These are phyloP conservation scores for Sporopachydermia lactativora DNA, from an alignment of 805 yeast species.

Conservation along the genomic window DNA sequence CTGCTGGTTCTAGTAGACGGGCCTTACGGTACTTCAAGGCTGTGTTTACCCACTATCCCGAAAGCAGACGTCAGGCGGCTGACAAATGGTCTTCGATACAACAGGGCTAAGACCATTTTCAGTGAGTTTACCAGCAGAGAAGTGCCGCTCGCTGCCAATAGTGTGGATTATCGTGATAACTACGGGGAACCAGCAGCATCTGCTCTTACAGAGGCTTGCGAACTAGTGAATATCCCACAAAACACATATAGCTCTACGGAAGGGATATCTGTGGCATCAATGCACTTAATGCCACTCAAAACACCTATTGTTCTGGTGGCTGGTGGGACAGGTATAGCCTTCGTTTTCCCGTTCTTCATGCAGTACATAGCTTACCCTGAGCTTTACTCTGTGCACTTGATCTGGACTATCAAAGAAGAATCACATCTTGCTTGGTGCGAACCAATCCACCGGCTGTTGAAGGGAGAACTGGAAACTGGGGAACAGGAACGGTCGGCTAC, in stretches of 20 bases:
- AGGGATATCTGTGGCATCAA: too few species aligned
- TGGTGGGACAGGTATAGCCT: constrained; percentile 21
- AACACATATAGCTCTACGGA: too few species aligned
- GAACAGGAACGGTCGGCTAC: constrained; percentile 17
- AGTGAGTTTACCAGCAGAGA: too few species aligned
- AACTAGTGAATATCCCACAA: too few species aligned
- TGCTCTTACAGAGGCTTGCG: background rate
- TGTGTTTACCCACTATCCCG: constrained; percentile 10
- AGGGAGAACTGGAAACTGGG: constrained; percentile 13
- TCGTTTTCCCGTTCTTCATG: constrained; percentile 14
- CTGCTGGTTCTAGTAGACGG: constrained; percentile 12
- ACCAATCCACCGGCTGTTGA: constrained; percentile 15
- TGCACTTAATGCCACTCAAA: constrained; percentile 8
- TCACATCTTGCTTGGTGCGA: constrained; percentile 18
- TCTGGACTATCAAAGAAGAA: constrained; percentile 13
- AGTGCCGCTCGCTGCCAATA: background rate
- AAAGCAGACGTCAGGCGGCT: constrained; percentile 4
- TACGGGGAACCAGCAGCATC: background rate
- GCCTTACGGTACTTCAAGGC: constrained; percentile 13
- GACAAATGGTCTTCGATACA: background rate
- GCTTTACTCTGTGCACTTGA: constrained; percentile 9
- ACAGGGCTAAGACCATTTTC: background rate
- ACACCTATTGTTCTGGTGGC: constrained; percentile 15
- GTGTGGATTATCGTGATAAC: background rate
- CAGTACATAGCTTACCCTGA: constrained; percentile 9